phyloP scores from a whole-genome alignment of 2,329 filamentous ascomycete species.

The Colletotrichum sp. region DNA sequence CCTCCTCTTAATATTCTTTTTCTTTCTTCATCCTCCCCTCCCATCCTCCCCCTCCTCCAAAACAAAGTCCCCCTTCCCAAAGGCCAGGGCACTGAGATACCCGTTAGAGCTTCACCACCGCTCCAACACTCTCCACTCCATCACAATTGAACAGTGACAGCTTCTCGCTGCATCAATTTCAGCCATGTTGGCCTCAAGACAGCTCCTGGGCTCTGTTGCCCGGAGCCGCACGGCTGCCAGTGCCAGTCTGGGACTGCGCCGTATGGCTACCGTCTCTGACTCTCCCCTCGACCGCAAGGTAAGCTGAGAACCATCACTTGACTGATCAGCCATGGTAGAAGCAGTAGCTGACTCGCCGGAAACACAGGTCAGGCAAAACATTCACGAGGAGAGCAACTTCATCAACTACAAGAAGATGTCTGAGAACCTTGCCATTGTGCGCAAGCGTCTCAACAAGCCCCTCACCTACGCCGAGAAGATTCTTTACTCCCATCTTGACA shows the following conservation, averaged over 20 bases:
- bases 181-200: constrained; percentile 75
- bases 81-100: constrained; percentile 17
- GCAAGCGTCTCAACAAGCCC: constrained; percentile 86
- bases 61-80: neutral
- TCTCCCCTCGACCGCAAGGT: constrained; percentile 90
- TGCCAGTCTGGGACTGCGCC: constrained; percentile 67
- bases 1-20: constrained; percentile 26
- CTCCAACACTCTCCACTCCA: constrained; percentile 17
- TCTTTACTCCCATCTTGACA: constrained; percentile 97
- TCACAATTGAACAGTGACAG: constrained; percentile 34
- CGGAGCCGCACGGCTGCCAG: constrained; percentile 62
- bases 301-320: constrained; percentile 27
- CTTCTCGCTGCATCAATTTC: constrained; percentile 33
- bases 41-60: constrained; percentile 14
- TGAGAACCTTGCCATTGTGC: constrained; percentile 93
- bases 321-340: neutral
- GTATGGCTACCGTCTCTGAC: constrained; percentile 87
- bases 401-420: constrained; percentile 99
- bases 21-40: constrained; percentile 31
- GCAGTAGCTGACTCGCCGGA: neutral
- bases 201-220: constrained; percentile 70
- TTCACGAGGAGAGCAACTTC: constrained; percentile 93
- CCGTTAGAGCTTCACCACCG: constrained; percentile 8
- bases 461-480: constrained; percentile 98
- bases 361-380: constrained; percentile 85